Percentiles rank a stretch among this genome's conserved stretches.
Conservation (phyloP, 768 basidiomycete species). For the Psilocybe cubensis region DNA sequence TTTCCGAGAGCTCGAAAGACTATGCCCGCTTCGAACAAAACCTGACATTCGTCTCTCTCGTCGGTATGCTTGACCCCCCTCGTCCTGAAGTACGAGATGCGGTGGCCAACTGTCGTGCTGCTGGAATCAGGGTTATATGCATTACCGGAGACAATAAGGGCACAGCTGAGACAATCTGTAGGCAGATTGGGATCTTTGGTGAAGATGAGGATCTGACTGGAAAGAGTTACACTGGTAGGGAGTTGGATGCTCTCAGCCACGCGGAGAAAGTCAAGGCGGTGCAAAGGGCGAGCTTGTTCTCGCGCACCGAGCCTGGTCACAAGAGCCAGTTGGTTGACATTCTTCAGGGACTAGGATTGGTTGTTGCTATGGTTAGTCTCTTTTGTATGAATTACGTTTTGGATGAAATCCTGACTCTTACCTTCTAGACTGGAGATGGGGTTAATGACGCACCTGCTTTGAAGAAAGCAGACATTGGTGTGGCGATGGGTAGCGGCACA, state of each 20-base stretch:
- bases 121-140: conserved; percentile 94
- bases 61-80: conserved; percentile 98
- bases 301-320: conserved; percentile 92
- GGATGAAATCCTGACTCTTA: background rate
- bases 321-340: conserved; percentile 95
- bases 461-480: conserved; percentile 96
- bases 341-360: conserved; percentile 87
- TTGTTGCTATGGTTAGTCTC: conserved; percentile 86
- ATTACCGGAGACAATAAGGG: conserved; percentile 99
- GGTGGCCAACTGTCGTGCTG: conserved; percentile 87
- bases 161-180: conserved; percentile 96
- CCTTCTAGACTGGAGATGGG: conserved; percentile 84
- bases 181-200: conserved; percentile 93
- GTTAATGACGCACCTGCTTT: conserved; percentile 98
- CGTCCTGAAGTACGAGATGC: conserved; percentile 90
- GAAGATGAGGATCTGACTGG: conserved; percentile 88
- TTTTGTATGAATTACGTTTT: background rate
- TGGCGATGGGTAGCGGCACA: conserved; percentile 98
- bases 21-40: conserved; percentile 91
- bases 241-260: conserved; percentile 80
- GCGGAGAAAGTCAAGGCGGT: conserved; percentile 88
- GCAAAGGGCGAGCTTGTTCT: conserved; percentile 87
- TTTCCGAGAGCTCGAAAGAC: conserved; percentile 75
- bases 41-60: conserved; percentile 92
- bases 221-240: conserved; percentile 94